Percentiles rank a stretch among this genome's conserved stretches.
These are phyloP conservation scores for Cladophialophora exuberans DNA, from an alignment of 2,329 filamentous ascomycete genomes.

Conservation along the genomic window DNA sequence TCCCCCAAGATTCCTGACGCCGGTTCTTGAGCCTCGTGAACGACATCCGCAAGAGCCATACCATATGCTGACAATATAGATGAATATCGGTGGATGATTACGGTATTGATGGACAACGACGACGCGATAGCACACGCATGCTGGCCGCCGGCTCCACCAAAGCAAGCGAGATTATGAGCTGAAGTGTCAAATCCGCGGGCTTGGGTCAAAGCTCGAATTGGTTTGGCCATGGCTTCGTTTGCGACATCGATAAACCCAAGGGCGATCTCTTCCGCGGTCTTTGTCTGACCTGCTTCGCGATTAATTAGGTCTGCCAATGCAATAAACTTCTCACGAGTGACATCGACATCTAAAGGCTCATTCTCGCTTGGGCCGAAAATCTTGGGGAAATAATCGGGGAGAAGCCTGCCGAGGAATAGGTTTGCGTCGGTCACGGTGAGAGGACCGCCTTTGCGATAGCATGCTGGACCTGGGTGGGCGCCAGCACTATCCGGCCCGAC, in stretches of 20 bases:
- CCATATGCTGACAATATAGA: slow-evolving; percentile 91
- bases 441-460: slow-evolving; percentile 89
- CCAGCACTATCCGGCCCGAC: slow-evolving; percentile 91
- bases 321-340: slow-evolving; percentile 74
- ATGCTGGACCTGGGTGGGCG: slow-evolving; percentile 87
- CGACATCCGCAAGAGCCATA: slow-evolving; percentile 89
- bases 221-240: slow-evolving; percentile 88
- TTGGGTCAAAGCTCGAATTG: slow-evolving; percentile 87
- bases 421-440: slow-evolving; percentile 93
- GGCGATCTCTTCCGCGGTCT: slow-evolving; percentile 82
- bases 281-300: slow-evolving; percentile 62
- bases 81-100: slow-evolving; percentile 86
- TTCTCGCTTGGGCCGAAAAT: slow-evolving; percentile 93
- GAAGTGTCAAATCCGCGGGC: slow-evolving; percentile 90
- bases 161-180: slow-evolving; percentile 86
- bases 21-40: slow-evolving; percentile 76
- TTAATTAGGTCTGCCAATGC: slow-evolving; percentile 80
- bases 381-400: slow-evolving; percentile 93
- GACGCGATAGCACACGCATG: slow-evolving; percentile 90
- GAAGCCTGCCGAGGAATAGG: slow-evolving; percentile 78
- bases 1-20: slow-evolving; percentile 64
- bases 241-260: slow-evolving; percentile 92
- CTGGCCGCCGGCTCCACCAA: slow-evolving; percentile 89
- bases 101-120: slow-evolving; percentile 80
- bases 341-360: slow-evolving; percentile 75